Conservation (phyloP, 805 yeast species). For the Cyberlindnera lachancei region DNA sequence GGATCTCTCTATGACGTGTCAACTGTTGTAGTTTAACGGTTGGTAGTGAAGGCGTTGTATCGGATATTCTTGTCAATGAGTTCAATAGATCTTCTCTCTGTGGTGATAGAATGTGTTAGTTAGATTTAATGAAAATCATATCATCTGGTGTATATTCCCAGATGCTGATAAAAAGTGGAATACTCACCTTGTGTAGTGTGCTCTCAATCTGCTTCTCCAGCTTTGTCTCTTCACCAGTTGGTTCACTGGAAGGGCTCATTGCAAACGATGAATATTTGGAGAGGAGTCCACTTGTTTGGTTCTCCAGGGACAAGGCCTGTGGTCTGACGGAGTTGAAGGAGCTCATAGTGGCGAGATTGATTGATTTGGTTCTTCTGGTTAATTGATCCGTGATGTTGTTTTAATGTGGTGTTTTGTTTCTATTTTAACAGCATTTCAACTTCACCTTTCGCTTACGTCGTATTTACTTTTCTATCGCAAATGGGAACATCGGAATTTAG, state of each 20-base stretch:
- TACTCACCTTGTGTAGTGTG: slow-evolving; percentile 31
- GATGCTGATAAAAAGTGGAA: no score
- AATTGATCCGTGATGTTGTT: no score
- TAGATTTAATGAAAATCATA: background rate
- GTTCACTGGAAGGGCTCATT: slow-evolving; percentile 39
- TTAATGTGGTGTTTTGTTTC: no score
- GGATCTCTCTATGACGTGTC: slow-evolving; percentile 70
- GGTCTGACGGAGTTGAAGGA: slow-evolving; percentile 63
- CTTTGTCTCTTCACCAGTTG: slow-evolving; percentile 41
- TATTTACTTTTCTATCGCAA: no score
- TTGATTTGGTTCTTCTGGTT: background rate
- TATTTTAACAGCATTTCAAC: no score
- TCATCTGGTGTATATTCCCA: no score
- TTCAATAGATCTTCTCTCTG: slow-evolving; percentile 45
- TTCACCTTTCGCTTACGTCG: no score
- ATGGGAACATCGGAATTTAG: no score
- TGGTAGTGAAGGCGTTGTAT: slow-evolving; percentile 49
- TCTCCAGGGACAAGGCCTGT: slow-evolving; percentile 63
- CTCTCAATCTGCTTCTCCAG: slow-evolving; percentile 42
- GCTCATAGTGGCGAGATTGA: slow-evolving; percentile 26
- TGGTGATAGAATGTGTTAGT: background rate
- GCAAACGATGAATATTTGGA: slow-evolving; percentile 49
- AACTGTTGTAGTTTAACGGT: slow-evolving; percentile 76
- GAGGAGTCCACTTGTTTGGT: slow-evolving; percentile 51
- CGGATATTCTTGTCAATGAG: slow-evolving; percentile 45